Evolutionary conservation across 23 red algal species (phyloP), one percentile per base, ranked within the genome.

Genomic region (Chondrus crispus): DNA sequence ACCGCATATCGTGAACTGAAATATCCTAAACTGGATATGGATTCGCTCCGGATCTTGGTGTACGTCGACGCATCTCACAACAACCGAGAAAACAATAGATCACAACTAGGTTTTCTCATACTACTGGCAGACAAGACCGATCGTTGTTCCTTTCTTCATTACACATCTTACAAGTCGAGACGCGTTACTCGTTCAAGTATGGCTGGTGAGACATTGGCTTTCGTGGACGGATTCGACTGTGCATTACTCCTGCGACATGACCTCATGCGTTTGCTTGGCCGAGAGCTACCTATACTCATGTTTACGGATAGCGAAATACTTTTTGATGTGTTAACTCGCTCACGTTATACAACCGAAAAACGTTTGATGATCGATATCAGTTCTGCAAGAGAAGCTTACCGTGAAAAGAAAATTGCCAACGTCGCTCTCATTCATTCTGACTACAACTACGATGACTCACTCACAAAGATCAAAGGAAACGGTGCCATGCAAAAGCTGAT

Each of bases 391-490:
- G 78, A 82, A 38, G 78, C 78, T 40, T 53, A 53, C 47, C 20
- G 20, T 35, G 24, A 38, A 10, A 82, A 53, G 48, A 47, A 52
- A 22, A 60, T 82, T 40, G 22, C 26, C 45, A 51, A 82, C 46
- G 42, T 82, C 26, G 48, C 32, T 35, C 55, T n/a, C 20, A 60
- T 82, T 62, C 46, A 47, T n/a, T 57, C 45, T n/a, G 42, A 62
- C 26, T 32, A 57, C 78, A 82, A 82, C 47, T n/a, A 22, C 28
- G 39, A 40, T 7, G 78, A 82, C 78, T n/a, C 32, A 26, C 52
- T 82, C 28, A 82, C 78, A 60, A 82, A 82, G 44, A 38, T 76
- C 39, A 76, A 43, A 13, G 44, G 28, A 38, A 46, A 48, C 71
- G 30, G n/a, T n/a, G 37, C 39, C 24, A 26, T 37, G 28, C 33